Conservation (phyloP, 306 rosid species). For the Lathyrus aphaca region DNA sequence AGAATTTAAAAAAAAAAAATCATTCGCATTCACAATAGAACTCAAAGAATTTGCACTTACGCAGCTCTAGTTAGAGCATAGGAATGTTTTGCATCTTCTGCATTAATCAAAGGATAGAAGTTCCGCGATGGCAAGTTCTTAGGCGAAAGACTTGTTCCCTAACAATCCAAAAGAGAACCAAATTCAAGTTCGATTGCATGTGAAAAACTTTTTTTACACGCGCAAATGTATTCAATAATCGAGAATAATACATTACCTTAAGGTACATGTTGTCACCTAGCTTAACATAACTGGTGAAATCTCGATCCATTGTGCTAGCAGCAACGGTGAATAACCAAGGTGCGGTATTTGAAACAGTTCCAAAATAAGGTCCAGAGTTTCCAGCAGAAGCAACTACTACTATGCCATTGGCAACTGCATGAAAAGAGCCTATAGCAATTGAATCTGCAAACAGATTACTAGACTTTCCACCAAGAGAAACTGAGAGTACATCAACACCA, state of each 20-base stretch:
- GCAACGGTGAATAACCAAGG: slow-evolving; percentile 71
- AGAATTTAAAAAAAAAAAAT: background rate
- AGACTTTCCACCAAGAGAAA: slow-evolving; percentile 48
- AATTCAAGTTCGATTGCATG: background rate
- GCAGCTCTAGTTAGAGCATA: slow-evolving; percentile 41
- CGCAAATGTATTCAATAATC: background rate
- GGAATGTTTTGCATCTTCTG: slow-evolving; percentile 46
- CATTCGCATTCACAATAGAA: background rate
- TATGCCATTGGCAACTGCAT: slow-evolving; percentile 52
- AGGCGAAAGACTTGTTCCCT: slow-evolving; percentile 73
- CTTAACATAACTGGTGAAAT: slow-evolving; percentile 44
- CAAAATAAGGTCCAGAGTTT: slow-evolving; percentile 49
- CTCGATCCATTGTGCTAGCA: slow-evolving; percentile 63
- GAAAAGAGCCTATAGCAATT: slow-evolving; percentile 55
- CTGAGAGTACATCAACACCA: slow-evolving; percentile 62
- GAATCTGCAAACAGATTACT: slow-evolving; percentile 41
- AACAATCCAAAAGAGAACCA: background rate
- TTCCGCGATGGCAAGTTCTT: slow-evolving; percentile 42
- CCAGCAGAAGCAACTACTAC: slow-evolving; percentile 58
- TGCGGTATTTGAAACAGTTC: slow-evolving; percentile 44
- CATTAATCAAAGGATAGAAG: slow-evolving; percentile 55
- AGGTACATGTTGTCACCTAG: slow-evolving; percentile 54
- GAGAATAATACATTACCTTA: slow-evolving; percentile 29
- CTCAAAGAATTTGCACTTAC: slow-evolving; percentile 44
- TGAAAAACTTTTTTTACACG: background rate